Conservation (phyloP, 2,329 filamentous ascomycete species). For the Iodosphaeria phyllophila region DNA sequence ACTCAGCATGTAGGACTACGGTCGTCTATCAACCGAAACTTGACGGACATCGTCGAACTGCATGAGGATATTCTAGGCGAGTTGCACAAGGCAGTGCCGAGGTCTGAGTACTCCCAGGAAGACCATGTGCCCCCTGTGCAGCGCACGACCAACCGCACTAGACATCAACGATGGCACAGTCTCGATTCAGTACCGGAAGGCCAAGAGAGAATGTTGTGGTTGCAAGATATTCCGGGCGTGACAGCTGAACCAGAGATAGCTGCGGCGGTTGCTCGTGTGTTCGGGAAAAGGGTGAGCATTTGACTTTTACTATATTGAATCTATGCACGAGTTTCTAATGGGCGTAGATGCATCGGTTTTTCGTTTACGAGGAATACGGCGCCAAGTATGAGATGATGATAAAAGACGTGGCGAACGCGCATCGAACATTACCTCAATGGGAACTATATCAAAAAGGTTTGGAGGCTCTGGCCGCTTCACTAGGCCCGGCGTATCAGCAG, state of each 20-base stretch:
- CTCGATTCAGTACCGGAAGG: slow-evolving; percentile 26
- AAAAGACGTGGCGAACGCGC: slow-evolving; percentile 52
- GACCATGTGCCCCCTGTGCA: slow-evolving; percentile 11
- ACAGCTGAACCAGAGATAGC: slow-evolving; percentile 38
- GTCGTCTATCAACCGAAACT: slow-evolving; percentile 58
- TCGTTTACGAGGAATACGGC: slow-evolving; percentile 80
- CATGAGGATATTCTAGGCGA: slow-evolving; percentile 68
- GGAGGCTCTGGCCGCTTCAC: slow-evolving; percentile 59
- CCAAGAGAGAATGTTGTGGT: slow-evolving; percentile 18
- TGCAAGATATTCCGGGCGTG: slow-evolving; percentile 29
- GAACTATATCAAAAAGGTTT: slow-evolving; percentile 67
- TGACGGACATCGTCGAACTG: slow-evolving; percentile 62
- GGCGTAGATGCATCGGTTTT: slow-evolving; percentile 57
- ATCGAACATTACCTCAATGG: slow-evolving; percentile 55
- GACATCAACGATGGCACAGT: slow-evolving; percentile 26
- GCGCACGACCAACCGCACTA: slow-evolving; percentile 10
- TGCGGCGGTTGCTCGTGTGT: slow-evolving; percentile 41
- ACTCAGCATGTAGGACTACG: slow-evolving; percentile 44
- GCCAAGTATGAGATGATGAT: slow-evolving; percentile 77
- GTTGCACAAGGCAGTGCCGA: slow-evolving; percentile 51
- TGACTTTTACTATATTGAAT: slow-evolving; percentile 1
- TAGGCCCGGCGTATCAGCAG: slow-evolving; percentile 50
- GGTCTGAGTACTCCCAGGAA: slow-evolving; percentile 40
- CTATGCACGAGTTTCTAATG: too few species aligned
- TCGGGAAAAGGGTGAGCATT: slow-evolving; percentile 35